Evolutionary conservation across 2,329 filamentous ascomycete genomes (phyloP), one percentile per base, ranked within the genome.

Genomic region (Pseudogymnoascus sp.): DNA sequence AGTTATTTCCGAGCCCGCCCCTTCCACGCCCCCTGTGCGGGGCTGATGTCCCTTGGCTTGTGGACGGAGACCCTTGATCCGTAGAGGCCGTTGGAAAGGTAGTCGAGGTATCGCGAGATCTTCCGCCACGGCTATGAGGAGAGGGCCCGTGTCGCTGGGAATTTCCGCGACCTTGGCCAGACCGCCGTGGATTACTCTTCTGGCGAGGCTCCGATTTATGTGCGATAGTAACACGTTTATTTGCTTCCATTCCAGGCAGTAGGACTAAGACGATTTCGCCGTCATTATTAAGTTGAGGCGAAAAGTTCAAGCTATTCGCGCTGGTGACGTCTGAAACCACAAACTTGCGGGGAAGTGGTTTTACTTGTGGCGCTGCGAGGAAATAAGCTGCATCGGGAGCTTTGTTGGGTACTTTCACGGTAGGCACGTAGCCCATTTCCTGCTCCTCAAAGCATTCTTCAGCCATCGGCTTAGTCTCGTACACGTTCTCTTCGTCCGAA

Each of bases 391-490:
- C 81, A 37, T 84, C 81, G 1, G 88, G 86, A 4, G 82, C 81
- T 63, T 81, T 81, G 56, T 81, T 79, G 6, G 89, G 89, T n/a
- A 92, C 76, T 62, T 82, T 83, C 24, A 92, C 85, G 22, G 83
- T 81, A 0, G 89, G 89, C n/a, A 91, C 76, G 6, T 89, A 92
- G 3, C 89, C 89, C 78, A 89, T 89, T 73, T 92, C 89, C 70
- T 90, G 88, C 70, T 91, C 88, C 71, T 91, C 89, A 67, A 93
- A 93, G 67, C 90, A 90, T 65, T 90, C 87, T 66, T 91, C 89
- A 5, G 89, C 88, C 76, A 91, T 88, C 59, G 85, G 85, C 70
- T 88, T 89, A 3, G 85, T 86, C 14, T 79, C 80, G 19, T 82
- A 72, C 31, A 80, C 78, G 59, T 77, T 77, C 62, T 78, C 75